Base-by-base conservation (phyloP, 129 eudicot species). In the Daucus carota region DNA sequence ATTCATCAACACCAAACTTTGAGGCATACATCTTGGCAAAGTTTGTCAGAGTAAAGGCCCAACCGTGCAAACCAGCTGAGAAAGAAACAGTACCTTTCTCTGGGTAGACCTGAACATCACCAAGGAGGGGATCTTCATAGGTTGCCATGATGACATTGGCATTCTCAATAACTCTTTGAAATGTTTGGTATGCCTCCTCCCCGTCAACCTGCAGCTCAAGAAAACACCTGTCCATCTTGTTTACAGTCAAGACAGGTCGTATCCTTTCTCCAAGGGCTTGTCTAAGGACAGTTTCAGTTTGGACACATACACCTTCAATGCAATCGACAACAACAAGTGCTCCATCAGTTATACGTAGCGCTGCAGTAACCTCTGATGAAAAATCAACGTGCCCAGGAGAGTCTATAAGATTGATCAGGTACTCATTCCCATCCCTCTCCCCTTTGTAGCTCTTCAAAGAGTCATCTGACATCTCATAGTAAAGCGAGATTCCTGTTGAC, bases 191-290 rank as follows among this genome's bases (percentile, higher is more conserved):
- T 9, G 90, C 92, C 73, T 88, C 90, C 83, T 88, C 92, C 9
- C 92, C 90, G 31, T 88, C 92, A 69, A 88, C 86, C 76, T 85
- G 90, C 24, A 88, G 92, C 83, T 88, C 92, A 52, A 88, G 89
- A 79, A 88, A 88, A 76, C 87, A 88, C 80, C 89, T 81, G 86
- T 88, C 89, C 92, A 88, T 88, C 82, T 88, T 85, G 86, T 88
- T 88, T 57, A 88, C 92, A 0, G 85, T 85, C 40, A 85, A 74
- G 8, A 86, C 87, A 22, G 89, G 89, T 20, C 89, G 82, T 20
- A 86, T 88, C 78, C 93, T 88, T 74, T 88, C 93, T 11, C 90
- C 90, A 34, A 88, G 93, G 8, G 90, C 93, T 78, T 88, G 90
- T 24, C 93, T 75, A 38, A 88, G 93, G 26, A 86, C 93, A 33